Evolutionary conservation across 768 basidiomycete genomes (phyloP), one percentile per base, ranked within the genome.

Genomic region (Leccinum olivaceopallidum): DNA sequence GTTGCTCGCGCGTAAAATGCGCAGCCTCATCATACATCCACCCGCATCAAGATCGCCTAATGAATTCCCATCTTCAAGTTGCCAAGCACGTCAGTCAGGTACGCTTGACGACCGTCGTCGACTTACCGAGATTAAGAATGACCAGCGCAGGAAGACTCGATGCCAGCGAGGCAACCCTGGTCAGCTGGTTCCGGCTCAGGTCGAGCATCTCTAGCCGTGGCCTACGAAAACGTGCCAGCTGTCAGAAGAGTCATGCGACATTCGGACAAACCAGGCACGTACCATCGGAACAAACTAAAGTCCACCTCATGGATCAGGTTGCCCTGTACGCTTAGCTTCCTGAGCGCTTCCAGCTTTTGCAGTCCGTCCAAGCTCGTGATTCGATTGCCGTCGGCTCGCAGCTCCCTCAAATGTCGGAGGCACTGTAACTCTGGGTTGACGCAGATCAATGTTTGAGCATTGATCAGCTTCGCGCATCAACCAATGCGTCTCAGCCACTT

Each of bases 311-410:
- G 71, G 58, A 98, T 81, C 57, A 75, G 69, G 76, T 98, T 98
- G 34, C 85, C 85, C 71, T 88, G 85, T 61, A 94, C 75, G 67
- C 90, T 93, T 59, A 98, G 79, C 76, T 93, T 92, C 69, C 89
- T 83, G 28, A 99, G 85, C 20, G 86, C 83, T 65, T 91, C 89
- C 79, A 98, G 83, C 60, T 79, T 80, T 70, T 90, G 83, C 50
- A 99, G 77, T 1, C 95, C 94, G 47, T 89, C 86, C 16, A 93
- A 67, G 69, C 81, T 85, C 18, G 72, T 76, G 64, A 99, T 88
- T 71, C 79, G 81, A 76, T 98, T 98, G 55, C 85, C 83, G 71
- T 98, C 94, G n/a, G 91, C 90, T 58, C 85, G 89, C 57, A 99
- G 84, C 72, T 98, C 94, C 37, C 93, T 85, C 58, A 98, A 78